A percentile compares a stretch with the other conserved stretches of the same genome.
phyloP scores from a whole-genome alignment of 495 filamentous ascomycete species.

The Penicillium waksmanii region DNA sequence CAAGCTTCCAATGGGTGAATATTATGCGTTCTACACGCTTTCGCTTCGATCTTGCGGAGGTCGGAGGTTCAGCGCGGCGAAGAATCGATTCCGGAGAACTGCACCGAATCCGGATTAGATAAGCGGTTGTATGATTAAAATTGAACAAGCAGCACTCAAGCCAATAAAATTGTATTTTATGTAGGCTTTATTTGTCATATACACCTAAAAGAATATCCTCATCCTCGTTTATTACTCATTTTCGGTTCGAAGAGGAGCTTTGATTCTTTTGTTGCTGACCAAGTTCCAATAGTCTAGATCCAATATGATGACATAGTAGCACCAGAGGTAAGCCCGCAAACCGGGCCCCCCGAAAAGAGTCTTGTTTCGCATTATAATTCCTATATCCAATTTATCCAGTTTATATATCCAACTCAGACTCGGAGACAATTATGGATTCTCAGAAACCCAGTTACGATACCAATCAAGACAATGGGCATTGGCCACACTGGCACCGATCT shows the following conservation, averaged over 20 bases:
- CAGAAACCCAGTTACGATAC: constrained; percentile 73
- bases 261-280: constrained; percentile 4
- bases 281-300: constrained; percentile 5
- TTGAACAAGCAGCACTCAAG: too few species aligned
- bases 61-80: constrained; percentile 24
- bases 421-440: constrained; percentile 32
- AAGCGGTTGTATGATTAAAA: constrained; percentile 14
- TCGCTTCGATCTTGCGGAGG: constrained; percentile 17
- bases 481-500: constrained; percentile 82
- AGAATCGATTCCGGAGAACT: constrained; percentile 32
- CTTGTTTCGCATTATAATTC: constrained; percentile 11
- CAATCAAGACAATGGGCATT: constrained; percentile 83
- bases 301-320: constrained; percentile 4
- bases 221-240: not conserved
- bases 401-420: not conserved
- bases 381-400: constrained; percentile 5
- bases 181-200: not conserved
- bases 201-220: not conserved
- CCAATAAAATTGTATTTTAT: not conserved
- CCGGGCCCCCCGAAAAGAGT: not conserved
- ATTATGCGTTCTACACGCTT: constrained; percentile 15
- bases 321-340: not conserved
- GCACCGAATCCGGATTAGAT: constrained; percentile 27
- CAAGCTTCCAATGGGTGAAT: constrained; percentile 1
- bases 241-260: not conserved